Evolutionary conservation across 2,329 filamentous ascomycete genomes (phyloP), one percentile per base, ranked within the genome.

Genomic region (Cadophora gregata): DNA sequence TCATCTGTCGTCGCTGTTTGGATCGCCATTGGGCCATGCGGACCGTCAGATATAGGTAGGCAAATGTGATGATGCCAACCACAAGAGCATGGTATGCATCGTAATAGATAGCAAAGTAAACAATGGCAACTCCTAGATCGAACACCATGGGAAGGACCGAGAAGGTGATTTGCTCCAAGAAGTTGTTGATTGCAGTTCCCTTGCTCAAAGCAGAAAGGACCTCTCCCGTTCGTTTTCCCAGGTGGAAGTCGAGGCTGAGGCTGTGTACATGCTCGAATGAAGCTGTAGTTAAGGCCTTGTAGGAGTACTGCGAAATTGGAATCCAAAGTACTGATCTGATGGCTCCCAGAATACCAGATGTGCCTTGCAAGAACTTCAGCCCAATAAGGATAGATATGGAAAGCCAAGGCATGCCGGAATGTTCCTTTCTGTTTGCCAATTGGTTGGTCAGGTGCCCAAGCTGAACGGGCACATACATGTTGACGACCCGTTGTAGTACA

Each of bases 241-340:
- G 86, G 77, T 99, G 96, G 76, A 99, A 99, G 78, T 98, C 96
- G 71, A 98, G 85, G 78, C 94, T 97, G 38, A 99, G 88, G 60
- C 91, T 90, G 79, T 99, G 96, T 25, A 99, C 96, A 78, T 99
- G 96, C 80, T 98, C 95, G 77, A 99, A 99, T 12, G 95, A 93
- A 19, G 96, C 94, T 1, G 96, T 96, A 6, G 94, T 97, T 66
- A 99, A 85, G 70, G 96, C 93, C 75, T 93, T 90, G 80, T 97
- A 99, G 0, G 95, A 97, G 78, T 98, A 97, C 78, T 99, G 96
- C 42, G 94, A 93, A 65, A 99, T 93, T 0, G 96, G 95, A 60
- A 99, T 96, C 96, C 96, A 99, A 38, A 99, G 83, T 42, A 93
- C 88, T 25, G 93, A 91, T 70, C 96, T 87, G 38, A 92, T 75